Conservation (phyloP, 129 eudicot genomes). For the Helianthus tuberosus region DNA sequence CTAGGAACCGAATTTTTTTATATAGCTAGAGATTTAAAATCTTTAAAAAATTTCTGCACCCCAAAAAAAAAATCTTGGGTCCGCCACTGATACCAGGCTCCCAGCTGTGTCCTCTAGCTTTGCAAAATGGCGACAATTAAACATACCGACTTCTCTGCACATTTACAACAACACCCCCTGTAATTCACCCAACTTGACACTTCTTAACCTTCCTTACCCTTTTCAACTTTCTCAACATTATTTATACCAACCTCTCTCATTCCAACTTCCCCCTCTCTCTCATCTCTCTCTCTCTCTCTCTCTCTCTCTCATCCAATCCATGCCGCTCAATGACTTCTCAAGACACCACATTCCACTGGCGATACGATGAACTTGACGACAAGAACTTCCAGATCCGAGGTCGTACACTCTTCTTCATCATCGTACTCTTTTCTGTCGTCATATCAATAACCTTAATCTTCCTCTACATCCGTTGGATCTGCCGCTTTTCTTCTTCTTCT, state of each 20-base stretch:
- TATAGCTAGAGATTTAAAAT: no score
- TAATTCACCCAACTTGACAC: conserved; percentile 9
- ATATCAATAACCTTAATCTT: conserved; percentile 47
- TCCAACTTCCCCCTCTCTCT: neutral
- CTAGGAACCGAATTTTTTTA: no score
- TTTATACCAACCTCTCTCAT: conserved; percentile 16
- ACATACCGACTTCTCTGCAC: no score
- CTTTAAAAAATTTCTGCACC: no score
- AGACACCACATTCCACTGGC: conserved; percentile 60
- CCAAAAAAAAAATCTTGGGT: no score
- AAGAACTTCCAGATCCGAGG: conserved; percentile 78
- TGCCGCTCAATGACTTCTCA: conserved; percentile 37
- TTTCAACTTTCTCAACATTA: conserved; percentile 13
- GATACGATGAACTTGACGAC: conserved; percentile 75
- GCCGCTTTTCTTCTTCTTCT: conserved; percentile 49
- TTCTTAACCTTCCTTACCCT: neutral
- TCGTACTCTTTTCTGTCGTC: conserved; percentile 61
- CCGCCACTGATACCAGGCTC: no score
- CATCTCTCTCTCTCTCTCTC: neutral
- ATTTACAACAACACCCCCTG: conserved; percentile 3
- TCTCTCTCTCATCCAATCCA: conserved; percentile 21
- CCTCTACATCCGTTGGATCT: conserved; percentile 78
- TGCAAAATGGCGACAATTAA: no score
- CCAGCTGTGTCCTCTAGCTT: no score
- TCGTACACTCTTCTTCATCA: conserved; percentile 69